A percentile compares a stretch with the other conserved stretches of the same genome.
phyloP scores from a whole-genome alignment of 1,284 basidiomycete species.

The Sporisorium iseilematis-ciliati region DNA sequence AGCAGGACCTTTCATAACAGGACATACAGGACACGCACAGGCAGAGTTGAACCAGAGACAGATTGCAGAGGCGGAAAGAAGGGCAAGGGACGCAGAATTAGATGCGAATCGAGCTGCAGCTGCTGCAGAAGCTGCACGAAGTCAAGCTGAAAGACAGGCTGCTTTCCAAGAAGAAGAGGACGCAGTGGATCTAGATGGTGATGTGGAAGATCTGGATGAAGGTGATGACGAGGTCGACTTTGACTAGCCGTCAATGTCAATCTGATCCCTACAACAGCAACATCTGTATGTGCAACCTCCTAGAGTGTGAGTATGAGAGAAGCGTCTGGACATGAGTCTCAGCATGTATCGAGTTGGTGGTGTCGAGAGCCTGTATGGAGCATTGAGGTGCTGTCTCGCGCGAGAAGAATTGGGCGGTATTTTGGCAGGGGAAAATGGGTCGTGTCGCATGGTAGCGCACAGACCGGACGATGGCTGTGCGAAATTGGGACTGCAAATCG shows the following conservation, averaged over 20 bases:
- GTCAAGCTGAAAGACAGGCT: slow-evolving; percentile 40
- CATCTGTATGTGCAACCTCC: background rate
- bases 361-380: background rate
- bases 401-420: background rate
- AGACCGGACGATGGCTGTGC: slow-evolving; percentile 39
- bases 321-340: too few species aligned
- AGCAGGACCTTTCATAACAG: slow-evolving; percentile 25
- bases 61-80: slow-evolving; percentile 33
- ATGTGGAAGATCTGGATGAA: slow-evolving; percentile 59
- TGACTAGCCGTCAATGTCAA: slow-evolving; percentile 13
- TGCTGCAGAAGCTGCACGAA: slow-evolving; percentile 36
- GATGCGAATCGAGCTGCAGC: slow-evolving; percentile 36
- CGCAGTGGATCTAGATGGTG: slow-evolving; percentile 55
- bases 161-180: slow-evolving; percentile 48
- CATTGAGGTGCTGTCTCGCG: background rate
- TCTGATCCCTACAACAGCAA: too few species aligned
- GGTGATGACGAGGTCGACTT: slow-evolving; percentile 51
- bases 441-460: slow-evolving; percentile 23
- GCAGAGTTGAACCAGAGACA: slow-evolving; percentile 35
- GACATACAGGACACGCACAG: slow-evolving; percentile 42
- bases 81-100: slow-evolving; percentile 45
- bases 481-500: slow-evolving; percentile 16
- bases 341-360: background rate
- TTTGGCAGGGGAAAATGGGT: background rate
- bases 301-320: background rate